Evolutionary conservation across 805 yeast species (phyloP), one percentile per base, ranked within the genome.

Genomic region (Yamadazyma nakazawae): DNA sequence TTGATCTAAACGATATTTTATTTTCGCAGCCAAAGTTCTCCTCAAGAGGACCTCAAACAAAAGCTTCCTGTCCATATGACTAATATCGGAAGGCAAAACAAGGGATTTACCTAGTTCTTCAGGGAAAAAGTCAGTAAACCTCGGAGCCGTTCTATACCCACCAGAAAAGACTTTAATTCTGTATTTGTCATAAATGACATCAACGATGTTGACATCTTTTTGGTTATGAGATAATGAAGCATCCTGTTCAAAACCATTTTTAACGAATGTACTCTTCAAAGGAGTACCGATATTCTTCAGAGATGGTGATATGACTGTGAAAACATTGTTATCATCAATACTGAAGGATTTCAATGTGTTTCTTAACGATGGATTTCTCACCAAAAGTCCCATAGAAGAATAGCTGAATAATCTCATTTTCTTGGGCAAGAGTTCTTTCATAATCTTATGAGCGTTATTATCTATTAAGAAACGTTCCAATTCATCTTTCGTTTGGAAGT

Each of bases 21-120:
- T 60, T 54, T 72, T 72, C 6, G 74, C 76, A 30, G 74, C 70
- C 51, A 70, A 52, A 1, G 75, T 72, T 46, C 74, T 54, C 47
- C 76, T 60, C n/a, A 72, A 45, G 37, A 72, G 57, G 5, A 68
- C 48, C 44, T 71, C 77, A 26, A 68, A 57, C n/a, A 68, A 54
- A 0, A 72, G 40, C 45, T 59, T 60, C 35, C 56, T 59, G 42
- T 70, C 63, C 42, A 70, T 50, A n/a, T 51, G 47, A 10, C 61
- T 58, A 16, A 61, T 55, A 39, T 70, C 74, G 2, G 40, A 39
- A 10, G 56, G 47, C 5, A 55, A 46, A 19, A 70, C 42, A 35
- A 63, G 47, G 24, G 45, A 46, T 8, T 48, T 54, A 17, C 59
- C 63, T 2, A 54, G 25, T 35, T 64, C 70, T 24, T 62, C 56